These are phyloP conservation scores for Coriaria nepalensis DNA, from an alignment of 306 rosid genomes.

Conservation along the genomic window DNA sequence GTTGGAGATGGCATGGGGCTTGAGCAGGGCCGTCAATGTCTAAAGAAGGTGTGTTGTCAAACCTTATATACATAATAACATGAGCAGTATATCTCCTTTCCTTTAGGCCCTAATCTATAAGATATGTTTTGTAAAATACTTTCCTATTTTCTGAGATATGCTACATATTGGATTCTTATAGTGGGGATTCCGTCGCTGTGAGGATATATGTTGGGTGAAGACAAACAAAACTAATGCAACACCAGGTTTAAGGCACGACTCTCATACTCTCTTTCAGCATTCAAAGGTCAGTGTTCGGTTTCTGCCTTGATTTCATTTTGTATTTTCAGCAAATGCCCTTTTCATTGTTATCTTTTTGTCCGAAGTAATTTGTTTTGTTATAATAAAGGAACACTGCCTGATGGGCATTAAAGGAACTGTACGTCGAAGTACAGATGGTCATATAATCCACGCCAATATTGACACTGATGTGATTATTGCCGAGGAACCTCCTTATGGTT, in stretches of 20 bases:
- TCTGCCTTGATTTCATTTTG: background rate
- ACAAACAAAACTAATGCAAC: conserved; percentile 87
- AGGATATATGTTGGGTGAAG: conserved; percentile 99
- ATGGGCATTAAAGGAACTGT: conserved; percentile 99
- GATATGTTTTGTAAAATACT: background rate
- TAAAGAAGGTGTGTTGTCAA: conserved; percentile 60
- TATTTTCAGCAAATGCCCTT: background rate
- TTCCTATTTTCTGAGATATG: conserved; percentile 3
- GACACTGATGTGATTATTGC: conserved; percentile 97
- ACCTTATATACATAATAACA: conserved; percentile 1
- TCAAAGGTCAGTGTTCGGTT: conserved; percentile 54
- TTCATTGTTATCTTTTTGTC: background rate
- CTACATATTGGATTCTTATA: conserved; percentile 24
- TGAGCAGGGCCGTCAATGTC: conserved; percentile 99
- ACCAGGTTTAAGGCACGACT: conserved; percentile 83
- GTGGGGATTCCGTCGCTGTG: conserved; percentile 99
- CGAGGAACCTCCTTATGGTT: conserved; percentile 97
- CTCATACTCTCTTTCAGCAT: conserved; percentile 96
- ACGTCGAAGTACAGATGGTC: conserved; percentile 99
- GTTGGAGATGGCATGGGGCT: conserved; percentile 98
- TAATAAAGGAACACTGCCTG: conserved; percentile 87
- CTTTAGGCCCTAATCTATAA: conserved; percentile 1
- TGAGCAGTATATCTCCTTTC: conserved; percentile 3
- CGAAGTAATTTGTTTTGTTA: conserved; percentile 12
- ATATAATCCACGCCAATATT: conserved; percentile 96